Evolutionary conservation across 106 monocot species (phyloP), one percentile per base, ranked within the genome.

Genomic region (Agapanthus africanus): DNA sequence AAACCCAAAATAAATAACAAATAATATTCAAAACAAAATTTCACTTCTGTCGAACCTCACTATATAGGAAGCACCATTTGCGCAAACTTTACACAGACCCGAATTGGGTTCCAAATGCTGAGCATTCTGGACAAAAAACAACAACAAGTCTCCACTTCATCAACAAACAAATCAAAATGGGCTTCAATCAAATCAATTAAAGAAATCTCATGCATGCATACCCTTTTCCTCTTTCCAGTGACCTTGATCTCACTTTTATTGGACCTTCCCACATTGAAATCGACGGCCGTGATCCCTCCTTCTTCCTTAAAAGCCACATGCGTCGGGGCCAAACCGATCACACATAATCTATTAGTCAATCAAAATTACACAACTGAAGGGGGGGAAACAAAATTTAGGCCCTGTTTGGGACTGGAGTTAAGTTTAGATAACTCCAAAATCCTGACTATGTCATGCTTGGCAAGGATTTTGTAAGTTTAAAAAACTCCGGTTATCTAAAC

Each of bases 211-310:
- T n/a, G n/a, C 25, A 21, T 4, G 59, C 38, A 21, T 80, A 97
- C 97, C 89, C 80, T 86, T 59, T 97, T 97, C 18, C 89, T 77
- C 82, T 97, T 97, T 62, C 91, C 95, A 4, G 86, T 89, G 73
- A 89, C 95, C 72, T 97, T 97, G 54, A 91, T 82, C 80, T 92
- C 91, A 14, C 95, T 97, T 22, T 91, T 83, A 46, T 97, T 85
- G 2, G 95, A 86, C 67, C 84, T 91, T 42, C 95, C 95, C 26
- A 97, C 91, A 72, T 97, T 97, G 82, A 92, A 97, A 74, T 97
- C 88, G 40, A 97, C 85, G 18, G 73, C 60, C 1, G 83, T 80
- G 19, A 97, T 71, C 42, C 88, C 91, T 47, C 84, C 89, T 40
- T 82, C 67, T 81, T 82, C 87, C 65, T 47, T 87, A 54, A 97